phyloP scores from a whole-genome alignment of 164 flowering plant species.

The Houttuynia cordata region DNA sequence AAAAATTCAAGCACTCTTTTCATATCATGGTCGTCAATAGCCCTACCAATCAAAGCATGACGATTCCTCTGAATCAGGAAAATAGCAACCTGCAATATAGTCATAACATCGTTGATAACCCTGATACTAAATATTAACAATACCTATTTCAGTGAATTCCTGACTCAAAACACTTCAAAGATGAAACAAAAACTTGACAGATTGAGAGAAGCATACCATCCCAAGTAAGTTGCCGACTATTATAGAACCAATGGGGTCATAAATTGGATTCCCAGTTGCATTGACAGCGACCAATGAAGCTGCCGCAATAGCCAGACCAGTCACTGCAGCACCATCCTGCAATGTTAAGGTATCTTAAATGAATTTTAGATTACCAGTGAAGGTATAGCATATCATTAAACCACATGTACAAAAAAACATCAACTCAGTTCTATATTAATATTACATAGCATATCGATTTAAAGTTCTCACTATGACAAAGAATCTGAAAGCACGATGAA shows the following conservation, averaged over 20 bases:
- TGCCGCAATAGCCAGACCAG: constrained; percentile 83
- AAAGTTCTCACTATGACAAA: no score
- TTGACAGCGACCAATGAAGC: constrained; percentile 90
- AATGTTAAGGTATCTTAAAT: constrained; percentile 2
- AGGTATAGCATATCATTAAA: neutral
- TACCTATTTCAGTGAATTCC: neutral
- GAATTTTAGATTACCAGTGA: neutral
- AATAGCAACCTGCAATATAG: constrained; percentile 70
- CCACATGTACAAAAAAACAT: neutral
- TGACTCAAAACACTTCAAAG: neutral
- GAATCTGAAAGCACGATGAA: no score
- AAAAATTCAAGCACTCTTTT: constrained; percentile 68
- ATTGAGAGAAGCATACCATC: constrained; percentile 37
- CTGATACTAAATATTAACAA: neutral
- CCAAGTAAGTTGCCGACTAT: constrained; percentile 91
- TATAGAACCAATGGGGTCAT: constrained; percentile 92
- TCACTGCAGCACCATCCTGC: constrained; percentile 98
- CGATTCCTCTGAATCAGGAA: constrained; percentile 95
- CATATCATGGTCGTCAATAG: constrained; percentile 96
- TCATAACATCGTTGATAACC: neutral
- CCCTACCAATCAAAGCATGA: constrained; percentile 93
- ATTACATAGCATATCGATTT: no score
- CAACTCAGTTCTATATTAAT: no score
- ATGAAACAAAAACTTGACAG: neutral
- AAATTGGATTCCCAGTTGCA: constrained; percentile 81